Evolutionary conservation across 192 early-diverging fungal species (phyloP).

Genomic region (Rhizophagus sp.): DNA sequence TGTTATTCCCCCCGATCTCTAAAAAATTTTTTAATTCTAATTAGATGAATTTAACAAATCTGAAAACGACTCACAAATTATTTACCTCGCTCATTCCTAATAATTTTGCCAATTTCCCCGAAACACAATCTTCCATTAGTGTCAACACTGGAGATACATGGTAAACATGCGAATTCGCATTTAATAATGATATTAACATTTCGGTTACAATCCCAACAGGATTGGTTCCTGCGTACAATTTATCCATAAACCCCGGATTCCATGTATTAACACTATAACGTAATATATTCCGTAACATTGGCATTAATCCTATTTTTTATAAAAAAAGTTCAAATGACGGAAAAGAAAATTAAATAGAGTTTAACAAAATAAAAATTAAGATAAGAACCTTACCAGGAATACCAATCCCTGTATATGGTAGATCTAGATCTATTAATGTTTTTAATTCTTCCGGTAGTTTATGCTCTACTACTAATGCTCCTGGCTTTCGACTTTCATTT

Average conservation of each 20-base stretch:
- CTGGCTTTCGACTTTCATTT: constrained; percentile 41
- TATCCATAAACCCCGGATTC: constrained; percentile 79
- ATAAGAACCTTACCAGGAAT: constrained; percentile 41
- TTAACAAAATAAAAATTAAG: background rate
- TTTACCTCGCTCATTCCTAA: constrained; percentile 48
- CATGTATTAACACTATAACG: constrained; percentile 61
- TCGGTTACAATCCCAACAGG: constrained; percentile 76
- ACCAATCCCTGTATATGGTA: constrained; percentile 45
- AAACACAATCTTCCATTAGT: constrained; percentile 67
- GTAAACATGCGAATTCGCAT: constrained; percentile 81
- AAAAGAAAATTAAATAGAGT: constrained; percentile 19
- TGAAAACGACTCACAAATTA: background rate
- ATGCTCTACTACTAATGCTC: constrained; percentile 41
- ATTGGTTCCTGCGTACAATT: constrained; percentile 75
- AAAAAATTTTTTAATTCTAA: background rate
- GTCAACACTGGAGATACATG: constrained; percentile 70
- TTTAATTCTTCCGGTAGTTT: constrained; percentile 47
- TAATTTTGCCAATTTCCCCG: constrained; percentile 44
- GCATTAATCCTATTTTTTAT: constrained; percentile 39
- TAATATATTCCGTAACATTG: constrained; percentile 47
- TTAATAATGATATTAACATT: constrained; percentile 66
- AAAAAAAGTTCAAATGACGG: background rate
- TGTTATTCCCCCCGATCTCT: constrained; percentile 60
- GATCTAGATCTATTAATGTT: constrained; percentile 47
- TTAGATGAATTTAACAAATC: background rate